phyloP scores from a whole-genome alignment of 768 basidiomycete genomes.

The Neoboletus magnificus region DNA sequence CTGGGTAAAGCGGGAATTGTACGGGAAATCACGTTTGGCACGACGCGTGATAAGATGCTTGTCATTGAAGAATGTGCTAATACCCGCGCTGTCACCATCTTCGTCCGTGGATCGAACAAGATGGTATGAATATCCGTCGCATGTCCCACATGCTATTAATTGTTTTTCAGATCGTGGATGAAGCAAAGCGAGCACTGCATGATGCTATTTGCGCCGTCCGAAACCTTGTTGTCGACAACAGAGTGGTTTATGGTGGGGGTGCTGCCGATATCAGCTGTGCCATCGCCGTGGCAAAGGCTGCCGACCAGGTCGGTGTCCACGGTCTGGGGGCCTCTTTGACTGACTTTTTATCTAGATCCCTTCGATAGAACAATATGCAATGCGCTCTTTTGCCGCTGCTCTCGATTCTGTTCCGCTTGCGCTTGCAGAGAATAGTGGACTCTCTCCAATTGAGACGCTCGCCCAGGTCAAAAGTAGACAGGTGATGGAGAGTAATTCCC shows the following conservation, averaged over 20 bases:
- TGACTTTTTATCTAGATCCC: constrained; percentile 59
- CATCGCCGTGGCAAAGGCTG: constrained; percentile 89
- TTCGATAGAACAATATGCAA: constrained; percentile 98
- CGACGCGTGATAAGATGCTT: constrained; percentile 98
- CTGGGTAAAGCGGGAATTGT: constrained; percentile 93
- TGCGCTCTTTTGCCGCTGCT: constrained; percentile 97
- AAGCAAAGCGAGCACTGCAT: constrained; percentile 96
- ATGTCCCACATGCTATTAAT: background rate
- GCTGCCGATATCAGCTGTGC: constrained; percentile 96
- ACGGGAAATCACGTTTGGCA: constrained; percentile 93
- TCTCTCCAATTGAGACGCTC: constrained; percentile 96
- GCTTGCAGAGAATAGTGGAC: constrained; percentile 95
- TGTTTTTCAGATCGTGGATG: constrained; percentile 84
- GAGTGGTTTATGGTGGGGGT: constrained; percentile 97
- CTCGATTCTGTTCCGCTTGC: constrained; percentile 95
- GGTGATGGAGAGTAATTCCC: constrained; percentile 77
- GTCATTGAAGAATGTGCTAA: constrained; percentile 99
- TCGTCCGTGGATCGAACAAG: constrained; percentile 97
- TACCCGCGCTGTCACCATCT: constrained; percentile 92
- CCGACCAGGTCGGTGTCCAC: constrained; percentile 68
- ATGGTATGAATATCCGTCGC: constrained; percentile 62
- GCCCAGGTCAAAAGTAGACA: constrained; percentile 93
- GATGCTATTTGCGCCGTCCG: constrained; percentile 97
- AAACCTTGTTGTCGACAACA: constrained; percentile 91
- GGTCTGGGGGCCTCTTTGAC: background rate